phyloP scores from a whole-genome alignment of 2,329 filamentous ascomycete species.

The Sporothrix brasiliensis region DNA sequence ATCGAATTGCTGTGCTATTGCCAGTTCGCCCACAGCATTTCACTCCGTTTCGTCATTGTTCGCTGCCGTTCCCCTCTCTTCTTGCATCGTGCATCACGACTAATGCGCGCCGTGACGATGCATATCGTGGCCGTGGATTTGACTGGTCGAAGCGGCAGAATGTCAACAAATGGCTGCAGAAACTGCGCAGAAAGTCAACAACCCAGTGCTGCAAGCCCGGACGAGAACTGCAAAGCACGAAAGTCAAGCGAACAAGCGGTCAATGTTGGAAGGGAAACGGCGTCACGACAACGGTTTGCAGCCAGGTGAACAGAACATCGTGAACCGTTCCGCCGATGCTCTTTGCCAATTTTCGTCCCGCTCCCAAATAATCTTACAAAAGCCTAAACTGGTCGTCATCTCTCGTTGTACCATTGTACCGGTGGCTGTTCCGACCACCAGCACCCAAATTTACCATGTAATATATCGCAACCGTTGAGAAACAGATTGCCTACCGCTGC shows the following conservation, averaged over 20 bases:
- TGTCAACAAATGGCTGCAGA: constrained; percentile 23
- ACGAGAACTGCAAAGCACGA: neutral
- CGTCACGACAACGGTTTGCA: neutral
- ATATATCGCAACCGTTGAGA: neutral
- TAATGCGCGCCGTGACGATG: constrained; percentile 14
- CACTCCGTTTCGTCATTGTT: neutral
- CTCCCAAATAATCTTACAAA: neutral
- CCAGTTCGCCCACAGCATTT: neutral
- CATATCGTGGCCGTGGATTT: neutral
- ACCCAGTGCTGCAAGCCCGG: constrained; percentile 12
- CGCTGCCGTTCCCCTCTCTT: neutral
- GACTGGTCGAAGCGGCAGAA: constrained; percentile 17
- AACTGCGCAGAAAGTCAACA: neutral
- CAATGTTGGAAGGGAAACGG: constrained; percentile 12
- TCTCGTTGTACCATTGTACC: neutral
- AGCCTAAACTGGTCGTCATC: constrained; percentile 2
- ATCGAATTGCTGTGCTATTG: neutral
- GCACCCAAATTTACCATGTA: neutral
- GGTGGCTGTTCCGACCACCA: constrained; percentile 1
- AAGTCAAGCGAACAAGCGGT: constrained; percentile 25
- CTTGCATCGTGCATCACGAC: constrained; percentile 16
- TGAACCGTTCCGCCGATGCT: neutral
- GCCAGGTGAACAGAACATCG: neutral
- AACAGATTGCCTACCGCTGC: neutral
- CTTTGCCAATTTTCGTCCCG: neutral